Percentiles rank a stretch among this genome's conserved stretches.
These are phyloP conservation scores for Galium porrigens DNA, from an alignment of 305 asterid species.

Conservation along the genomic window DNA sequence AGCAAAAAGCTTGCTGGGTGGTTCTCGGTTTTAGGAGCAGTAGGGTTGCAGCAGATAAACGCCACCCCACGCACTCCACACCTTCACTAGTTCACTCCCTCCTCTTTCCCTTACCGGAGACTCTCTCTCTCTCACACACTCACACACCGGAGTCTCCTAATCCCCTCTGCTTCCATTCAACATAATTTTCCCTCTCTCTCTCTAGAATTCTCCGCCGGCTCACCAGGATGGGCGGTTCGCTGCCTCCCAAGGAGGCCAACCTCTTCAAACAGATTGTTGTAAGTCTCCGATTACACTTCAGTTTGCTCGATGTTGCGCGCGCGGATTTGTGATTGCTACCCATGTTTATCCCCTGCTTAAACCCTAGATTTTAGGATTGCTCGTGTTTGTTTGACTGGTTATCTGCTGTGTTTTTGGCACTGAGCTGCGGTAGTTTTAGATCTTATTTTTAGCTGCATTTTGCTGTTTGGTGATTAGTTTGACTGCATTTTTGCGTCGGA, in stretches of 20 bases:
- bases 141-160: neutral
- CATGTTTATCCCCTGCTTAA: constrained; percentile 2
- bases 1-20: constrained; percentile 4
- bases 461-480: neutral
- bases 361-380: constrained; percentile 15
- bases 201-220: neutral
- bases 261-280: constrained; percentile 95
- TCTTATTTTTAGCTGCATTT: constrained; percentile 8
- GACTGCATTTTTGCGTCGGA: neutral
- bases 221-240: constrained; percentile 67
- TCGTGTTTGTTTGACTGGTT: neutral
- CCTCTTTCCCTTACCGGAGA: neutral
- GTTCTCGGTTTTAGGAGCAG: constrained; percentile 8
- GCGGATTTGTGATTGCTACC: neutral
- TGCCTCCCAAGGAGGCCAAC: constrained; percentile 95
- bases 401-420: neutral
- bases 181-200: neutral
- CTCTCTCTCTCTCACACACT: neutral
- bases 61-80: constrained; percentile 39
- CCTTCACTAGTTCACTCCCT: neutral
- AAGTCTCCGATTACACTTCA: constrained; percentile 25
- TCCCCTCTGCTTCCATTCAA: constrained; percentile 15
- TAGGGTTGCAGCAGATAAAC: constrained; percentile 78
- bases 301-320: neutral
- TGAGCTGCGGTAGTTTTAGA: neutral